Evolutionary conservation across 768 basidiomycete genomes (phyloP).

Genomic region (Boletales sp.): DNA sequence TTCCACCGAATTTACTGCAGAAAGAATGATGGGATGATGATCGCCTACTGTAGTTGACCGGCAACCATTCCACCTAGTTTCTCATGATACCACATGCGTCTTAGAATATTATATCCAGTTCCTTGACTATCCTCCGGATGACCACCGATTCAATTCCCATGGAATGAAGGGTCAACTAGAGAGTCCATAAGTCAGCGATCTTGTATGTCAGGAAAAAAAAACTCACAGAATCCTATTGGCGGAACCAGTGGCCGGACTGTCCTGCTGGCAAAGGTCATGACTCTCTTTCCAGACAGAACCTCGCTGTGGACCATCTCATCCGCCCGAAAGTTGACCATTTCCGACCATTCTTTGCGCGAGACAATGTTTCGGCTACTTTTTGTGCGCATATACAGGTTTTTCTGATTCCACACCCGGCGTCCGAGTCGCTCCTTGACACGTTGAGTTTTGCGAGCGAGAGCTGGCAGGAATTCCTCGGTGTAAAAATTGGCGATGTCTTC

Average conservation of each 20-base stretch:
- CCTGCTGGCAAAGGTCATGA: neutral
- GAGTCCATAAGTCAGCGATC: neutral
- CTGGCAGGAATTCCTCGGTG: slow-evolving; percentile 33
- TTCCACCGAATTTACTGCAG: neutral
- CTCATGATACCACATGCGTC: neutral
- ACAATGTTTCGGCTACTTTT: slow-evolving; percentile 32
- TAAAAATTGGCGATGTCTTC: slow-evolving; percentile 46
- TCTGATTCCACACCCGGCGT: slow-evolving; percentile 66
- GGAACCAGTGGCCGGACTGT: slow-evolving; percentile 2
- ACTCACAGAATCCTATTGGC: slow-evolving; percentile 22
- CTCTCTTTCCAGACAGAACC: neutral
- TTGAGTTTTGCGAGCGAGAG: slow-evolving; percentile 50
- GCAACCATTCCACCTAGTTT: neutral
- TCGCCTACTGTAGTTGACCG: neutral
- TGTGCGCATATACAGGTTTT: slow-evolving; percentile 51
- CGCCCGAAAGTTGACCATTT: slow-evolving; percentile 45
- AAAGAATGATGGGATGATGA: neutral
- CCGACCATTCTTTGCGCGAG: slow-evolving; percentile 44
- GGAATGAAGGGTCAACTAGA: slow-evolving; percentile 24
- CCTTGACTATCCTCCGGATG: neutral
- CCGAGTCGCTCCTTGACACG: slow-evolving; percentile 75
- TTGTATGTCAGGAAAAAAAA: neutral
- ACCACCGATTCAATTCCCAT: slow-evolving; percentile 8
- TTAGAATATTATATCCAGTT: slow-evolving; percentile 4
- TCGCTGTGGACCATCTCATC: neutral